These are phyloP conservation scores for Haematococcus lacustris DNA, from an alignment of 139 green algal species.

Conservation along the genomic window DNA sequence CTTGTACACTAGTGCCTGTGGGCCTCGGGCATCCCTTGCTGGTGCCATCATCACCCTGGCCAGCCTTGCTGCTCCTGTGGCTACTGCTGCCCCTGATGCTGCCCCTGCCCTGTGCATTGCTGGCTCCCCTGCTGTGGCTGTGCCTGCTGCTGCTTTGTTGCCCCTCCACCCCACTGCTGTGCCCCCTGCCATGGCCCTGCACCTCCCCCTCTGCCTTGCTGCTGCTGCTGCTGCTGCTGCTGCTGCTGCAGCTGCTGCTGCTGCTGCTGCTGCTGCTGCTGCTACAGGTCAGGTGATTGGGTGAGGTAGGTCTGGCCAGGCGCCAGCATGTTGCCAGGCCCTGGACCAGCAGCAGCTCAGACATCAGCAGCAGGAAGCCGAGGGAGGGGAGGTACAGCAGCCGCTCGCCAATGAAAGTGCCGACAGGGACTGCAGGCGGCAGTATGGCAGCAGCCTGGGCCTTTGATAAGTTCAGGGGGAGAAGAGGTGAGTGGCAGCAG, in stretches of 20 bases:
- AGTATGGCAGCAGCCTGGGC: too few species aligned
- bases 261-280: background rate
- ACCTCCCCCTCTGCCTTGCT: background rate
- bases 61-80: too few species aligned
- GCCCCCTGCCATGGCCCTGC: background rate
- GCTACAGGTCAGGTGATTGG: slow-evolving; percentile 8
- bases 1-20: background rate
- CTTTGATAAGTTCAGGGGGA: too few species aligned
- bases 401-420: slow-evolving; percentile 74
- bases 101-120: background rate
- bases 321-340: slow-evolving; percentile 7
- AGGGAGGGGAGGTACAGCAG: slow-evolving; percentile 70
- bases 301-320: background rate
- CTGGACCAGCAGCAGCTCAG: slow-evolving; percentile 26
- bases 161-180: background rate
- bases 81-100: too few species aligned
- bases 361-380: slow-evolving; percentile 56
- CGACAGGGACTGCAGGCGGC: slow-evolving; percentile 52
- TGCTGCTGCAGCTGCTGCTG: background rate
- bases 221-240: background rate
- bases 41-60: too few species aligned
- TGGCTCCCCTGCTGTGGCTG: background rate
- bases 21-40: background rate
- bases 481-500: too few species aligned
- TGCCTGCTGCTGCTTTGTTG: too few species aligned